A percentile compares a stretch with the other conserved stretches of the same genome.
These are phyloP conservation scores for Thalassiosira livingstoniorum DNA, from an alignment of 352 stramenopile genomes.

Conservation along the genomic window DNA sequence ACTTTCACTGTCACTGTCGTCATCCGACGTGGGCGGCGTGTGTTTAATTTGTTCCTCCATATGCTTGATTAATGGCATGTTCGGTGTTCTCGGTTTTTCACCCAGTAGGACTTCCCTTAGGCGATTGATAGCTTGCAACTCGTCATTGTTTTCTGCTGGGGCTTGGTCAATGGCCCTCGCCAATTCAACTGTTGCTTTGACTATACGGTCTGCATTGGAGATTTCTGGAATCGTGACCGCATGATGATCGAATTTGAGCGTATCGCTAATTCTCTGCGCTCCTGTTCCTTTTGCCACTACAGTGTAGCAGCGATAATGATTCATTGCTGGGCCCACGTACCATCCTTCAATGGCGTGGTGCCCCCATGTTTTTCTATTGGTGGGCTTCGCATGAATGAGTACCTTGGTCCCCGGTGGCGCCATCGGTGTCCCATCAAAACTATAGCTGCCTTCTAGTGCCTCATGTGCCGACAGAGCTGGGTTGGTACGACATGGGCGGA, in stretches of 20 bases:
- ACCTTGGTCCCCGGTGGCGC: constrained; percentile 19
- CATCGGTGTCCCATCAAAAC: constrained; percentile 1
- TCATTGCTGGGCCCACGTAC: neutral
- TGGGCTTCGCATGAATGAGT: constrained; percentile 15
- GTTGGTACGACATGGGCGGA: neutral
- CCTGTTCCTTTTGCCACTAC: neutral
- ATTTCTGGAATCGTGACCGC: neutral
- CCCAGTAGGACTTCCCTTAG: too few species aligned
- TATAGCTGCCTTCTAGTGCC: neutral
- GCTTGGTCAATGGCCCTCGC: neutral
- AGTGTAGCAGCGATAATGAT: constrained; percentile 15
- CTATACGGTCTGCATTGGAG: neutral
- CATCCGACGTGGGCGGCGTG: too few species aligned
- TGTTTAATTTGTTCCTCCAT: too few species aligned
- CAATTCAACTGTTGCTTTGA: neutral
- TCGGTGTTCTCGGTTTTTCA: too few species aligned
- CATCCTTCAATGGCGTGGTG: constrained; percentile 9
- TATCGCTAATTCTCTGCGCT: neutral
- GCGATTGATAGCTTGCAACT: too few species aligned
- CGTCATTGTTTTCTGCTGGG: too few species aligned
- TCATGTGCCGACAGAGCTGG: neutral
- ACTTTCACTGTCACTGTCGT: too few species aligned
- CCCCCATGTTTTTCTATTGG: constrained; percentile 15
- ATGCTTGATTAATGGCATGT: too few species aligned
- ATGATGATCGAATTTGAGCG: neutral